phyloP scores from a whole-genome alignment of 208 protist genomes.

The Trichomonas tenax region DNA sequence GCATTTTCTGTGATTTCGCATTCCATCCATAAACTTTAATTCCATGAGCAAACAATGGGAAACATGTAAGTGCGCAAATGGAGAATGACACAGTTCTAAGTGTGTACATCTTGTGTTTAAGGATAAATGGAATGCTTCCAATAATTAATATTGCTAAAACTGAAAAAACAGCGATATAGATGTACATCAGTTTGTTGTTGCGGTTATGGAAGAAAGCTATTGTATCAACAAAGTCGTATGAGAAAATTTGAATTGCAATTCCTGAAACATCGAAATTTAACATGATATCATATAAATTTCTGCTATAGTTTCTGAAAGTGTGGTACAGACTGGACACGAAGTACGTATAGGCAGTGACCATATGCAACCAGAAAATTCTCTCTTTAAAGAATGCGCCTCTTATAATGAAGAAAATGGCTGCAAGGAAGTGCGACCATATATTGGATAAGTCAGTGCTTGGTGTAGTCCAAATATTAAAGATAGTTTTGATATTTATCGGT shows the following conservation, averaged over 20 bases:
- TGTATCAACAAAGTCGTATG: neutral
- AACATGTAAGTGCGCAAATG: neutral
- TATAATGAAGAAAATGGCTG: neutral
- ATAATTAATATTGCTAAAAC: neutral
- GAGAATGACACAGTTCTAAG: neutral
- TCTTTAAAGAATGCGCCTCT: neutral
- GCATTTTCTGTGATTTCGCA: neutral
- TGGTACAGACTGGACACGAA: neutral
- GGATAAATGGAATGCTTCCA: neutral
- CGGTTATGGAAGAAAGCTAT: neutral
- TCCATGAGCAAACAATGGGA: neutral
- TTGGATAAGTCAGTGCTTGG: neutral
- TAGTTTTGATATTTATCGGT: neutral
- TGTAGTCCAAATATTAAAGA: neutral
- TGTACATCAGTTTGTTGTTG: neutral
- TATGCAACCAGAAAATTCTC: neutral
- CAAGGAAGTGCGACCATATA: neutral
- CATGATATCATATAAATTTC: neutral
- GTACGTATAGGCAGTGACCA: neutral
- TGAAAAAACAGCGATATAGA: neutral
- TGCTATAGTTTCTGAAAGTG: neutral
- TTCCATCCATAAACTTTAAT: neutral
- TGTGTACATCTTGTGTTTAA: neutral
- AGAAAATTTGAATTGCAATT: slow-evolving; percentile 18
- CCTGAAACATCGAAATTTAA: neutral